phyloP scores from a whole-genome alignment of 768 basidiomycete genomes.

The Boletellus emodensis region DNA sequence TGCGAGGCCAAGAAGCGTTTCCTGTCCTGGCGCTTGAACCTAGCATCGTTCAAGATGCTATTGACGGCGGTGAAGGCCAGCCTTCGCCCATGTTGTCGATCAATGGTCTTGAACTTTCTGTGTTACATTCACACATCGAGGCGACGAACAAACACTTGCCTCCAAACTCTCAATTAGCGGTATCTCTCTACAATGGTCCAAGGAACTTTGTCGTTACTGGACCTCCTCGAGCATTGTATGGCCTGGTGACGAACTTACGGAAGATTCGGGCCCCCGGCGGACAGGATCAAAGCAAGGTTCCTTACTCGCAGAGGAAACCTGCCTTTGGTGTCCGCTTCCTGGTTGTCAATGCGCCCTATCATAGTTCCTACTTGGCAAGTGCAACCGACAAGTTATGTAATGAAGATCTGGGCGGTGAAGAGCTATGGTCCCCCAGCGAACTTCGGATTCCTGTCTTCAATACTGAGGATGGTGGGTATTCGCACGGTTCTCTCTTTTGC shows the following conservation, averaged over 20 bases:
- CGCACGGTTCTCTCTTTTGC: slow-evolving; percentile 16
- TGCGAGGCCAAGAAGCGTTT: slow-evolving; percentile 92
- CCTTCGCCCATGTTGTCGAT: slow-evolving; percentile 94
- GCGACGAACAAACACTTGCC: slow-evolving; percentile 88
- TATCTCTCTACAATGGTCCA: slow-evolving; percentile 93
- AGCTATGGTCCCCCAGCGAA: slow-evolving; percentile 68
- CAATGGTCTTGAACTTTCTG: slow-evolving; percentile 71
- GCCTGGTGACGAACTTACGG: slow-evolving; percentile 85
- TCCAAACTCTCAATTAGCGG: slow-evolving; percentile 67
- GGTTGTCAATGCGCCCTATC: slow-evolving; percentile 94
- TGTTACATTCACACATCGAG: slow-evolving; percentile 75
- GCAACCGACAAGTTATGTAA: slow-evolving; percentile 71
- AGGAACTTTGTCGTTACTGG: slow-evolving; percentile 92
- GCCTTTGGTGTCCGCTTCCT: slow-evolving; percentile 92
- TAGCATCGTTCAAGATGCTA: slow-evolving; percentile 75
- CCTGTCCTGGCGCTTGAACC: slow-evolving; percentile 90
- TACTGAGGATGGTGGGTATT: slow-evolving; percentile 80
- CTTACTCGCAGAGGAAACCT: slow-evolving; percentile 92
- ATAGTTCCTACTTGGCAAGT: slow-evolving; percentile 77
- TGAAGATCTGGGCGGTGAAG: slow-evolving; percentile 74
- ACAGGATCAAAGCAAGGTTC: slow-evolving; percentile 89
- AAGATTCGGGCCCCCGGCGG: slow-evolving; percentile 86
- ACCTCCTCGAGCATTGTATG: slow-evolving; percentile 86
- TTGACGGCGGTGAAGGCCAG: slow-evolving; percentile 89
- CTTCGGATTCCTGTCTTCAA: slow-evolving; percentile 84